Evolutionary conservation across 441 rosid genomes (phyloP).

Genomic region (Rhodomyrtus psidioides): DNA sequence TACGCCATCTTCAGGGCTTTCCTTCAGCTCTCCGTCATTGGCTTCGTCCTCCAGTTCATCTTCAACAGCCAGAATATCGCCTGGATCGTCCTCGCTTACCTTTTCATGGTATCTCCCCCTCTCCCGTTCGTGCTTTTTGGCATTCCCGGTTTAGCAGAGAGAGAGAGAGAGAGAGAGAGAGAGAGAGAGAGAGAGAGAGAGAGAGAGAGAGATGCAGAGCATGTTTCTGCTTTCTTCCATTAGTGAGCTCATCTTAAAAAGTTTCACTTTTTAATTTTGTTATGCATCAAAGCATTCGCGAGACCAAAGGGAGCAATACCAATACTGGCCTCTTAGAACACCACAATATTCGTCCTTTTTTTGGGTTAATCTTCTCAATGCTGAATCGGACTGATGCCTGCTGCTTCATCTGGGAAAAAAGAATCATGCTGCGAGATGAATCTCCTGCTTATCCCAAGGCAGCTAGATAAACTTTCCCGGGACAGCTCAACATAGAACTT

Average conservation of each 20-base stretch:
- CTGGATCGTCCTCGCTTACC: constrained; percentile 79
- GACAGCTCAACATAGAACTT: too few species aligned
- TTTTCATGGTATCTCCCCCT: constrained; percentile 58
- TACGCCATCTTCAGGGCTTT: constrained; percentile 67
- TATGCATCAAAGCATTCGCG: not conserved
- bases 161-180: not conserved
- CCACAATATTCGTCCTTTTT: too few species aligned
- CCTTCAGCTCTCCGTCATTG: constrained; percentile 78
- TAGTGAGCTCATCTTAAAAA: not conserved
- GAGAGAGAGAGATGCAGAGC: not conserved
- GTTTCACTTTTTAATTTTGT: not conserved
- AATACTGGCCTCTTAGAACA: too few species aligned
- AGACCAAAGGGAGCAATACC: too few species aligned
- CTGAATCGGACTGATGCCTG: too few species aligned
- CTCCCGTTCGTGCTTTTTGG: not conserved
- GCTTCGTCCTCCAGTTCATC: constrained; percentile 86
- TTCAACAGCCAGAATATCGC: constrained; percentile 35
- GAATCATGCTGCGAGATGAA: too few species aligned
- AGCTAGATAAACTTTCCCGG: too few species aligned
- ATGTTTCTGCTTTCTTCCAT: not conserved
- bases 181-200: too few species aligned
- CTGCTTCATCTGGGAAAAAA: too few species aligned
- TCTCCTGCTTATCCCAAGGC: too few species aligned
- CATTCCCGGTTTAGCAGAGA: too few species aligned
- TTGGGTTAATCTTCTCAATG: too few species aligned